Conservation (phyloP, 2,329 filamentous ascomycete species). For the Fusarium dlaminii region DNA sequence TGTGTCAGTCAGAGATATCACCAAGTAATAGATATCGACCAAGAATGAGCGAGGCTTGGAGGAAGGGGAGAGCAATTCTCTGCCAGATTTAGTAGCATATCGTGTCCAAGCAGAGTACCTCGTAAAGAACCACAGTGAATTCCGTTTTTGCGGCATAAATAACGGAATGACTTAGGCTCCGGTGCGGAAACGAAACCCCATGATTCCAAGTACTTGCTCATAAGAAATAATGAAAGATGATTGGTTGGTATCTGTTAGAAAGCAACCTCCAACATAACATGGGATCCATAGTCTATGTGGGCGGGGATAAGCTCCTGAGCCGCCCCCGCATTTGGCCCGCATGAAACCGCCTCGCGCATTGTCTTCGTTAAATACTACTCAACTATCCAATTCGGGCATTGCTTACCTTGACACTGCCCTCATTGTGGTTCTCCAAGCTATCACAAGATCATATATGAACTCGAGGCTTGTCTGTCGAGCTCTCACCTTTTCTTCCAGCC, state of each 20-base stretch:
- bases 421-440: background rate
- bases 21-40: background rate
- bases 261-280: constrained; percentile 1
- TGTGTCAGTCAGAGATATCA: background rate
- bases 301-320: background rate
- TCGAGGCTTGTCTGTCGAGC: constrained; percentile 8
- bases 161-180: constrained; percentile 10
- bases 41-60: background rate
- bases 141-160: background rate
- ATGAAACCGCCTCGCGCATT: constrained; percentile 19
- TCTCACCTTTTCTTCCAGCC: background rate
- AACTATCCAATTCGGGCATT: background rate
- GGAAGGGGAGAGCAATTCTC: background rate
- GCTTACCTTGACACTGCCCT: background rate
- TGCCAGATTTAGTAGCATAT: background rate
- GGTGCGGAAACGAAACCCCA: constrained; percentile 6
- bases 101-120: background rate
- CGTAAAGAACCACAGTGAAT: background rate
- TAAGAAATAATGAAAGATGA: constrained; percentile 6
- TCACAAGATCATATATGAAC: constrained; percentile 27
- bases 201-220: background rate
- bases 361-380: constrained; percentile 11
- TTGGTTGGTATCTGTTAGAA: background rate
- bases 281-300: background rate
- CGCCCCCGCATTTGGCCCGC: constrained; percentile 26